phyloP scores from a whole-genome alignment of 179 eudicot species.

The Silene vulgaris region DNA sequence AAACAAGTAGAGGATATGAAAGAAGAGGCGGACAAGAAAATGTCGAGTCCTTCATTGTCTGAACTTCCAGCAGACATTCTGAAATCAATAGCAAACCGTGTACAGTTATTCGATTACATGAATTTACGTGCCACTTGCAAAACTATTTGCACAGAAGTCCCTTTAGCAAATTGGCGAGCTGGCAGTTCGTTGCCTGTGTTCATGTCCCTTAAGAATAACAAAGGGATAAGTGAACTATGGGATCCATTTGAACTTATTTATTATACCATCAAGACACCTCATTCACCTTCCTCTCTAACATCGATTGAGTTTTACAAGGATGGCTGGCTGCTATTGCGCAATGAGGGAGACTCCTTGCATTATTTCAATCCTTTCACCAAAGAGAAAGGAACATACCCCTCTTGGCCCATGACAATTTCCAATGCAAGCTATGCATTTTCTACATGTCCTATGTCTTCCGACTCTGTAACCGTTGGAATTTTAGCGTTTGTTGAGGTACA shows the following conservation, averaged over 20 bases:
- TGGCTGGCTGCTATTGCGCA: slow-evolving; percentile 2
- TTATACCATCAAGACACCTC: background rate
- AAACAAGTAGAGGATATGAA: background rate
- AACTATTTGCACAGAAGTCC: background rate
- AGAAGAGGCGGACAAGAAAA: background rate
- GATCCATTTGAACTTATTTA: background rate
- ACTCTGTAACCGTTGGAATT: background rate
- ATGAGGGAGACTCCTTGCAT: background rate
- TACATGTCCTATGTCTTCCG: background rate
- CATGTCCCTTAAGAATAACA: slow-evolving; percentile 1
- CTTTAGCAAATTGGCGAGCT: background rate
- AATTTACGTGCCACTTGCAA: slow-evolving; percentile 3
- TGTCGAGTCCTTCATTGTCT: background rate
- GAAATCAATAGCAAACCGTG: background rate
- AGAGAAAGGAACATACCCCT: background rate
- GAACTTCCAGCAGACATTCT: background rate
- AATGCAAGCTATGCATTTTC: background rate
- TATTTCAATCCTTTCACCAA: slow-evolving; percentile 2
- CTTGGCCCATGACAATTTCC: background rate
- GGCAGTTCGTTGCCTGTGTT: background rate
- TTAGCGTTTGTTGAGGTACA: background rate
- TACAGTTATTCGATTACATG: background rate
- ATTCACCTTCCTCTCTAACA: background rate
- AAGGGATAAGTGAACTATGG: background rate
- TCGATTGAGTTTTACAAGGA: background rate